Percentiles rank a stretch among this genome's conserved stretches.
Evolutionary conservation across 2,329 filamentous ascomycete genomes (phyloP).

Genomic region (Exophiala aquamarina): DNA sequence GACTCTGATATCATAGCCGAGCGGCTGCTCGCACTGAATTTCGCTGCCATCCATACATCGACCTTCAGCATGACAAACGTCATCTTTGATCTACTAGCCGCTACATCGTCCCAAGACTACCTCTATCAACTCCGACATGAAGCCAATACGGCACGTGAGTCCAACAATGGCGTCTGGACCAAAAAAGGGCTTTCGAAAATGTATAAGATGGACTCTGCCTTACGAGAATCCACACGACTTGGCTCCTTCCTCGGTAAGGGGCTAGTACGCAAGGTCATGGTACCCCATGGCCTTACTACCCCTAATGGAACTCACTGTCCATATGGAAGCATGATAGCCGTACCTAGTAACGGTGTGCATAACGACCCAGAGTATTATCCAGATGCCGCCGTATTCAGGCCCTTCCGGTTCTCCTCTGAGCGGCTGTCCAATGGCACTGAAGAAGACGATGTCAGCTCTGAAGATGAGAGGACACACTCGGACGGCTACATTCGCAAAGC

Average conservation of each 20-base stretch:
- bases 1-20: constrained; percentile 50
- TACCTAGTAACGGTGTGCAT: constrained; percentile 48
- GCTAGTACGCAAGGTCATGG: constrained; percentile 28
- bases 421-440: constrained; percentile 41
- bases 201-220: constrained; percentile 41
- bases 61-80: constrained; percentile 32
- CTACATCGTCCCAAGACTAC: constrained; percentile 22
- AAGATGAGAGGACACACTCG: constrained; percentile 3
- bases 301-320: constrained; percentile 49
- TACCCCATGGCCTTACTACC: constrained; percentile 27
- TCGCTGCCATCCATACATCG: constrained; percentile 35
- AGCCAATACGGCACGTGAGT: constrained; percentile 30
- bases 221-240: constrained; percentile 45
- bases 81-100: constrained; percentile 32
- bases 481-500: constrained; percentile 33
- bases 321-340: constrained; percentile 43
- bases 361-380: constrained; percentile 49
- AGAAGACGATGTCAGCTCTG: constrained; percentile 15
- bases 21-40: constrained; percentile 52
- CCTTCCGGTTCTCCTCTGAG: constrained; percentile 49
- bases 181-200: constrained; percentile 39
- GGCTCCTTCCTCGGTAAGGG: constrained; percentile 40
- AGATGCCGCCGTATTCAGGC: constrained; percentile 46
- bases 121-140: constrained; percentile 37
- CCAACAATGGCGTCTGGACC: constrained; percentile 33